A percentile compares a stretch with the other conserved stretches of the same genome.
phyloP scores from a whole-genome alignment of 2,329 filamentous ascomycete genomes.

The Arthrinium puccinioides region DNA sequence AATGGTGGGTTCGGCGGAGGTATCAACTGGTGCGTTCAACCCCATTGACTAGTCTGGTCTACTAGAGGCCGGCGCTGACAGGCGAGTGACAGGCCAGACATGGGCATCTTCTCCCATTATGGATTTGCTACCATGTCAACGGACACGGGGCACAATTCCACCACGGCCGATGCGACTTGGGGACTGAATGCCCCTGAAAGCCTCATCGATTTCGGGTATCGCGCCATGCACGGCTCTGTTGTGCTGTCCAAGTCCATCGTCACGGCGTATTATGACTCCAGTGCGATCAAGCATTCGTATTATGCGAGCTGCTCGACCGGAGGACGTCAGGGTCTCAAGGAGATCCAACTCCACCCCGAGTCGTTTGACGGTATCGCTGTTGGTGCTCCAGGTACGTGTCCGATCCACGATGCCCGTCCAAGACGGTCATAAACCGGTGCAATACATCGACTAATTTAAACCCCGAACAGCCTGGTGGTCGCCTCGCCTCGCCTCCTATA shows the following conservation, averaged over 20 bases:
- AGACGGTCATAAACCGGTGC: background rate
- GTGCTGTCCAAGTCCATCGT: slow-evolving; percentile 37
- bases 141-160: slow-evolving; percentile 34
- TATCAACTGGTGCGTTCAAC: slow-evolving; percentile 20
- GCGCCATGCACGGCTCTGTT: slow-evolving; percentile 41
- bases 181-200: slow-evolving; percentile 27
- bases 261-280: slow-evolving; percentile 36
- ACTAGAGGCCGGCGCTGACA: background rate
- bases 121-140: slow-evolving; percentile 36
- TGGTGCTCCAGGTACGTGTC: slow-evolving; percentile 31
- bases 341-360: slow-evolving; percentile 43
- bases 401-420: slow-evolving; percentile 11
- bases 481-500: slow-evolving; percentile 28
- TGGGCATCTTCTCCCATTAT: slow-evolving; percentile 29
- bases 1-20: slow-evolving; percentile 22
- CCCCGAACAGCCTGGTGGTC: slow-evolving; percentile 35
- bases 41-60: background rate
- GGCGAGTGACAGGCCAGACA: slow-evolving; percentile 34
- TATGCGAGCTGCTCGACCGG: slow-evolving; percentile 54
- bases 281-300: slow-evolving; percentile 38
- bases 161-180: slow-evolving; percentile 25
- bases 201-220: slow-evolving; percentile 31
- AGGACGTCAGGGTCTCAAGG: slow-evolving; percentile 49
- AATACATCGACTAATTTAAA: no score
- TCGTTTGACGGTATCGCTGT: slow-evolving; percentile 52